These are phyloP conservation scores for Globisporangium alternatum DNA, from an alignment of 352 stramenopile species.

Conservation along the genomic window DNA sequence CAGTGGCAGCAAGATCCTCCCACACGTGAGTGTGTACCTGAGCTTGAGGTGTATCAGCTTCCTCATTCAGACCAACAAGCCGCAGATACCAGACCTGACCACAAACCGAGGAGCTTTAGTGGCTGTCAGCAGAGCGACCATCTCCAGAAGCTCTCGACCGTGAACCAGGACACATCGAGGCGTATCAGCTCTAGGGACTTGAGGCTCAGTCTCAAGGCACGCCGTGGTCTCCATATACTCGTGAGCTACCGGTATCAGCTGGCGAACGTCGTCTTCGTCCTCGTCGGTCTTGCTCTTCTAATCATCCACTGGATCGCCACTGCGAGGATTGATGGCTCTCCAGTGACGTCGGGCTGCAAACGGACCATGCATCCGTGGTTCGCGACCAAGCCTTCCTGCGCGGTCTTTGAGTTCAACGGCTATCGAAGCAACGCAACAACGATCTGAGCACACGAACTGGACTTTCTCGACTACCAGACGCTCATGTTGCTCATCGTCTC, in stretches of 20 bases:
- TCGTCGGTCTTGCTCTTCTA: background rate
- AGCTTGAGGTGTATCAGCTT: constrained; percentile 13
- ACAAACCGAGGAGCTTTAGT: too few species aligned
- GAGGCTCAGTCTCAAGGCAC: too few species aligned
- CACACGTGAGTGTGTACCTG: constrained; percentile 23
- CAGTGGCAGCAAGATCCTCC: background rate
- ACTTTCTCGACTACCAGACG: constrained; percentile 21
- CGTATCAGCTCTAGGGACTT: too few species aligned
- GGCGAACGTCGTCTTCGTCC: background rate
- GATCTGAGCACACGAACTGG: constrained; percentile 1
- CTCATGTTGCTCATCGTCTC: constrained; percentile 33
- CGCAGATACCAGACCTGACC: background rate
- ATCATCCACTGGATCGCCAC: background rate
- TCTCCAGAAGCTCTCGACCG: too few species aligned
- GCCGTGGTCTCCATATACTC: background rate
- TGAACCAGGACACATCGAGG: too few species aligned
- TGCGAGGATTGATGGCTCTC: too few species aligned
- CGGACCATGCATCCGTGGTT: constrained; percentile 20
- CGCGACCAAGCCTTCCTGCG: constrained; percentile 22
- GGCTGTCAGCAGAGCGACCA: too few species aligned
- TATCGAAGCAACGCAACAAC: constrained; percentile 13
- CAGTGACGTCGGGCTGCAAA: constrained; percentile 10
- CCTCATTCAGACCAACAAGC: background rate
- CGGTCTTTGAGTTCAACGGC: constrained; percentile 31
- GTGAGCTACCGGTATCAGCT: background rate